These are phyloP conservation scores for Cucumis cinereus DNA, from an alignment of 306 rosid genomes.

Conservation along the genomic window DNA sequence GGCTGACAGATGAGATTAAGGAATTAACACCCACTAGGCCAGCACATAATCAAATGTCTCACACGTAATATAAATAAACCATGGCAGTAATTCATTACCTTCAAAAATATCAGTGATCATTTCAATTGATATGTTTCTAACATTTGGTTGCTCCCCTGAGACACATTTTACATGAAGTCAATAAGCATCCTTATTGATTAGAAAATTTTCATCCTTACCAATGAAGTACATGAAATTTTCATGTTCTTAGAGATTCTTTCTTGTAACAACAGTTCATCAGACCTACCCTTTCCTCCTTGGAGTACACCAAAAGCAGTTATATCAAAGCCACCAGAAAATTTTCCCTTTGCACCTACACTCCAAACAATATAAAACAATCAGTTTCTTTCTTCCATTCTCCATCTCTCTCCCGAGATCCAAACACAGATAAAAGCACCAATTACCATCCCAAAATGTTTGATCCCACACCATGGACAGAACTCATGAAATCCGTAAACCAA, in stretches of 20 bases:
- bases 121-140: conserved; percentile 59
- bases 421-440: neutral
- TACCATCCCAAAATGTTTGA: neutral
- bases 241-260: neutral
- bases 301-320: conserved; percentile 51
- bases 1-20: conserved; percentile 34
- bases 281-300: conserved; percentile 45
- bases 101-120: conserved; percentile 57
- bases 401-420: neutral
- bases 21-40: neutral
- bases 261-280: neutral
- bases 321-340: conserved; percentile 94
- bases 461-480: neutral
- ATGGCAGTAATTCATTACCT: conserved; percentile 26
- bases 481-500: neutral
- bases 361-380: neutral
- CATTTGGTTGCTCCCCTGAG: conserved; percentile 32
- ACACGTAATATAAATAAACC: neutral
- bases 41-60: neutral
- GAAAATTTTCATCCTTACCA: neutral
- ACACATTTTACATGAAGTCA: conserved; percentile 10
- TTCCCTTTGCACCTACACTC: conserved; percentile 64
- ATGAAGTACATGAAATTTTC: neutral
- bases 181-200: neutral
- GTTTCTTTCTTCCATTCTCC: neutral